These are phyloP conservation scores for Hypomontagnella monticulosa DNA, from an alignment of 495 filamentous ascomycete genomes.

Conservation along the genomic window DNA sequence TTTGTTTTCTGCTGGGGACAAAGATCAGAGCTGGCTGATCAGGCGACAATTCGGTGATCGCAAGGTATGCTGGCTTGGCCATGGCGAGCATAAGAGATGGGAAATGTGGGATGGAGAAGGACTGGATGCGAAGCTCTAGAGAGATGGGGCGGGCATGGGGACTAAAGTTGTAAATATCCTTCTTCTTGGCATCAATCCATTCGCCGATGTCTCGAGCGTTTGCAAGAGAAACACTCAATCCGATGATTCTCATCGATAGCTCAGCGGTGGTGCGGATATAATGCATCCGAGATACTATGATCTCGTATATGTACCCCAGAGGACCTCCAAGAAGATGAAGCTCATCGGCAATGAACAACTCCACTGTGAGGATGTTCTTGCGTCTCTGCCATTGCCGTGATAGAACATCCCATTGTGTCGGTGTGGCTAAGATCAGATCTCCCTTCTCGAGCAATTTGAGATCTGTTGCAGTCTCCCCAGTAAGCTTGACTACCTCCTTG, in stretches of 20 bases:
- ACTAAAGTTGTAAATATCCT: slow-evolving; percentile 98
- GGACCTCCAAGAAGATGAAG: slow-evolving; percentile 95
- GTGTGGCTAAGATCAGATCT: slow-evolving; percentile 93
- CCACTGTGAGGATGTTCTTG: slow-evolving; percentile 91
- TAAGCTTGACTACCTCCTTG: slow-evolving; percentile 93
- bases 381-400: slow-evolving; percentile 95
- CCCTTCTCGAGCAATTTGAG: slow-evolving; percentile 87
- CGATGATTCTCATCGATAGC: slow-evolving; percentile 84
- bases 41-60: slow-evolving; percentile 82
- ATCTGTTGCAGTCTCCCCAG: slow-evolving; percentile 91
- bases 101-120: slow-evolving; percentile 95
- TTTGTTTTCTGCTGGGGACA: slow-evolving; percentile 92
- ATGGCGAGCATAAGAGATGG: slow-evolving; percentile 98
- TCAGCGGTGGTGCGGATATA: slow-evolving; percentile 91
- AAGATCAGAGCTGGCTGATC: slow-evolving; percentile 92
- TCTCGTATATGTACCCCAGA: slow-evolving; percentile 90
- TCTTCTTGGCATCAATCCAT: slow-evolving; percentile 99
- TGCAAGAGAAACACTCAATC: slow-evolving; percentile 89
- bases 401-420: slow-evolving; percentile 92
- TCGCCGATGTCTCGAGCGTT: slow-evolving; percentile 95
- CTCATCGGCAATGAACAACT: slow-evolving; percentile 95
- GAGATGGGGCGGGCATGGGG: slow-evolving; percentile 87
- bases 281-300: slow-evolving; percentile 96
- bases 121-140: slow-evolving; percentile 93
- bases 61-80: slow-evolving; percentile 90